A percentile compares a stretch with the other conserved stretches of the same genome.
These are phyloP conservation scores for Paramecium sonneborni DNA, from an alignment of 73 alveolate species.

Conservation along the genomic window DNA sequence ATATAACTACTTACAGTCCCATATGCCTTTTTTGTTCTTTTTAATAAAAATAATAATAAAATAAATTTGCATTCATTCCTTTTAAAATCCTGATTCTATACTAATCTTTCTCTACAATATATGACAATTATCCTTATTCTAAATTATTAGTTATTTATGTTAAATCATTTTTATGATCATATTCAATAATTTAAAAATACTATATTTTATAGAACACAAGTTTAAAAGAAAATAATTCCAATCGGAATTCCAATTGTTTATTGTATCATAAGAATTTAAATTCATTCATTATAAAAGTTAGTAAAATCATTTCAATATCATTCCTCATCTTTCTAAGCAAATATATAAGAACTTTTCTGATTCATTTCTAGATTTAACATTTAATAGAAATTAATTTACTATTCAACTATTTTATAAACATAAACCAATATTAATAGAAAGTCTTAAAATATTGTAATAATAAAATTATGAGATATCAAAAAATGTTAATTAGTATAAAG, in stretches of 20 bases:
- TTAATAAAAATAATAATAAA: conserved; percentile 1
- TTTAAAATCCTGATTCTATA: not conserved
- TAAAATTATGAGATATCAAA: not conserved
- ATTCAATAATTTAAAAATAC: not conserved
- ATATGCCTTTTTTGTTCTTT: not conserved
- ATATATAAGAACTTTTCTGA: no score
- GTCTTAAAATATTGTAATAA: no score
- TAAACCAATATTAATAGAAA: no score
- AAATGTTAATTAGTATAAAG: not conserved
- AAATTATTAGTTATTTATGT: not conserved
- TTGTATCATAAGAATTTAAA: no score
- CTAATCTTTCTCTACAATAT: not conserved
- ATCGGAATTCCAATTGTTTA: not conserved
- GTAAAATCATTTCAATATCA: no score
- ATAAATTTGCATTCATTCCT: not conserved
- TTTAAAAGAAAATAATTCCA: not conserved
- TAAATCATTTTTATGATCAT: not conserved
- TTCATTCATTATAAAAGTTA: no score
- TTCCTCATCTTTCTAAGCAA: no score
- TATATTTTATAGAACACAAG: not conserved
- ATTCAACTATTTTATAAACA: no score
- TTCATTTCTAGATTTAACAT: no score
- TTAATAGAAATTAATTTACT: no score
- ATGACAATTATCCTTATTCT: not conserved
- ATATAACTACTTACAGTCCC: not conserved